phyloP scores from a whole-genome alignment of 1,284 basidiomycete species.

The Ustilago crameri region DNA sequence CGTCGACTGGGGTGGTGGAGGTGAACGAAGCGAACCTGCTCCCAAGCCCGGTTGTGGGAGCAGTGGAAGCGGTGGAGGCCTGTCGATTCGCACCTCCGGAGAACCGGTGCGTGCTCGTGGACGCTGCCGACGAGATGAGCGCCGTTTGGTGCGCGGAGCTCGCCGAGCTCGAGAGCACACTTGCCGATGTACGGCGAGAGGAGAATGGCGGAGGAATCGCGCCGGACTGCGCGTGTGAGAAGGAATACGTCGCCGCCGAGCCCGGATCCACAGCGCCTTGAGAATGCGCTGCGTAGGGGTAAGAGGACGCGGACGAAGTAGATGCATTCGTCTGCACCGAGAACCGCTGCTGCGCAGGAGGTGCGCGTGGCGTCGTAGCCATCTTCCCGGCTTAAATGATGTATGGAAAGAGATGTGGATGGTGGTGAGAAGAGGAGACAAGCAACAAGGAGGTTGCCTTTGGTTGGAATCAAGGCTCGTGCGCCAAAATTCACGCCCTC shows the following conservation, averaged over 20 bases:
- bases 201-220: constrained; percentile 26
- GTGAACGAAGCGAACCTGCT: constrained; percentile 24
- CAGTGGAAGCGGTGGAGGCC: not conserved
- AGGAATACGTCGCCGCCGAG: constrained; percentile 24
- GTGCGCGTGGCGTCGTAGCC: constrained; percentile 26
- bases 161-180: constrained; percentile 8
- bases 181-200: constrained; percentile 20
- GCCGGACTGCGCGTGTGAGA: not conserved
- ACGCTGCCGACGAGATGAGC: constrained; percentile 9
- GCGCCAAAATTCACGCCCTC: constrained; percentile 10
- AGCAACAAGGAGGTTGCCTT: not conserved
- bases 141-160: constrained; percentile 13
- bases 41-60: not conserved
- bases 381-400: not conserved
- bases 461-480: constrained; percentile 18
- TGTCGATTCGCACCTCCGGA: constrained; percentile 5
- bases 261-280: constrained; percentile 1
- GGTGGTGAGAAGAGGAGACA: constrained; percentile 1
- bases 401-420: not conserved
- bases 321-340: constrained; percentile 37
- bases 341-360: constrained; percentile 40
- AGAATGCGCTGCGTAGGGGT: not conserved
- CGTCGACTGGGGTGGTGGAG: constrained; percentile 4
- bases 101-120: not conserved
- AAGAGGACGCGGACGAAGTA: constrained; percentile 11